Percentiles rank a stretch among this genome's conserved stretches.
Evolutionary conservation across 768 basidiomycete genomes (phyloP).

Genomic region (Cantharellus anzutake): DNA sequence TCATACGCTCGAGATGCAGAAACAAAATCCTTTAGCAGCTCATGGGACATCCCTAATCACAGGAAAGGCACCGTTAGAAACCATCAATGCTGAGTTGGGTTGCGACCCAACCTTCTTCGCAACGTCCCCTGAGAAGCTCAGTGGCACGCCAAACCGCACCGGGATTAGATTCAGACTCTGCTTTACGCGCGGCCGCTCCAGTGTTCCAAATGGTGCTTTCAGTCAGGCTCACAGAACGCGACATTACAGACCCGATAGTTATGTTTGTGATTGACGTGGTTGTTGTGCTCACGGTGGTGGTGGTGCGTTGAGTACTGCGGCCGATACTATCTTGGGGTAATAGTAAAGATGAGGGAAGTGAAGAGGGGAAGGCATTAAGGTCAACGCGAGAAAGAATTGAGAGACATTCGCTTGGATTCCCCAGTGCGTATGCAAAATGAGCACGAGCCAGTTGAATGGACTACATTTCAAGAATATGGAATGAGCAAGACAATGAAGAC

Average conservation of each 20-base stretch:
- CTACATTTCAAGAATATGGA: constrained; percentile 19
- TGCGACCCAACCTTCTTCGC: constrained; percentile 42
- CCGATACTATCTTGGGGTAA: background rate
- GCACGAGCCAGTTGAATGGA: constrained; percentile 49
- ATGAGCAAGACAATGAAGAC: background rate
- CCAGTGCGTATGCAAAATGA: constrained; percentile 65
- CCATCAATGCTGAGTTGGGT: background rate
- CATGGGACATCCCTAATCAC: constrained; percentile 52
- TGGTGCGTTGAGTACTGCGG: background rate
- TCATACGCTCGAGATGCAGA: constrained; percentile 40
- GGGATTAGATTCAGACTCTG: constrained; percentile 34
- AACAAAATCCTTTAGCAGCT: constrained; percentile 21
- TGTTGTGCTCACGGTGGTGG: background rate
- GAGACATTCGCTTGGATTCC: constrained; percentile 44
- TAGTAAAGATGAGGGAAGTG: background rate
- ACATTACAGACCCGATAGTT: constrained; percentile 8
- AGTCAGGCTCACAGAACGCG: constrained; percentile 7
- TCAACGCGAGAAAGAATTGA: constrained; percentile 35
- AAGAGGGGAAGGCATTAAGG: constrained; percentile 17
- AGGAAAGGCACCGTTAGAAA: background rate
- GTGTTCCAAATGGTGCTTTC: constrained; percentile 6
- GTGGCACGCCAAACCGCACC: constrained; percentile 53
- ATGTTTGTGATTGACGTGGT: background rate
- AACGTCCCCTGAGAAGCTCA: constrained; percentile 57
- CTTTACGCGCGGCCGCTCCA: constrained; percentile 5